A percentile compares a stretch with the other conserved stretches of the same genome.
phyloP scores from a whole-genome alignment of 805 yeast genomes.

The Yamadazyma takamatsuzukensis region DNA sequence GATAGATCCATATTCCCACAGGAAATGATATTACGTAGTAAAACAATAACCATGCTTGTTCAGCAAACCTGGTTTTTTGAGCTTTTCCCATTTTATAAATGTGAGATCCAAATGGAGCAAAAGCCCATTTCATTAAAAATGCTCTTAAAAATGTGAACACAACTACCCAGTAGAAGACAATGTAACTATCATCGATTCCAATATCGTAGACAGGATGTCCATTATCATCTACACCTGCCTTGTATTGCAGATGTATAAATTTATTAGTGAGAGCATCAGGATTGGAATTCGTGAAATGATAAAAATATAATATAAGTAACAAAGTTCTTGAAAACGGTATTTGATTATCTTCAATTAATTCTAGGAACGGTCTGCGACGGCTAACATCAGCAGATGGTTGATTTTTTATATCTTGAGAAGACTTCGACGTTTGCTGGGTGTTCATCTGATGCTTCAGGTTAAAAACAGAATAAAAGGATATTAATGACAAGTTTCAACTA shows the following conservation, averaged over 20 bases:
- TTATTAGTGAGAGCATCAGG: conserved; percentile 22
- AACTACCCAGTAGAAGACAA: conserved; percentile 54
- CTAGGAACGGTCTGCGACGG: conserved; percentile 3
- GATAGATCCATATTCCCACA: conserved; percentile 57
- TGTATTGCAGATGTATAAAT: conserved; percentile 33
- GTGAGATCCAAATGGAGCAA: conserved; percentile 53
- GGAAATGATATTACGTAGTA: conserved; percentile 56
- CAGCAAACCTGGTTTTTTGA: conserved; percentile 69
- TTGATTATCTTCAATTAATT: conserved; percentile 32
- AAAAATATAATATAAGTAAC: conserved; percentile 22
- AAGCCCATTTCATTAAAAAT: conserved; percentile 51
- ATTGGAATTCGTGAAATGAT: conserved; percentile 19
- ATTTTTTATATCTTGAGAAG: no score
- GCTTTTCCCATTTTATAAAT: conserved; percentile 45
- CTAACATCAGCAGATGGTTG: no score
- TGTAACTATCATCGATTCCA: conserved; percentile 52
- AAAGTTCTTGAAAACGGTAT: conserved; percentile 27
- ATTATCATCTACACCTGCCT: conserved; percentile 12
- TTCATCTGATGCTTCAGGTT: no score
- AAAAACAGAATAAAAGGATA: no score
- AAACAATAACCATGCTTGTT: conserved; percentile 75
- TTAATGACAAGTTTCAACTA: no score
- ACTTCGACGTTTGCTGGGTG: no score
- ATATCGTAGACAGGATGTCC: conserved; percentile 43
- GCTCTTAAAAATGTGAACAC: conserved; percentile 56